These are phyloP conservation scores for Moringa oleifera DNA, from an alignment of 345 rosid species.

Conservation along the genomic window DNA sequence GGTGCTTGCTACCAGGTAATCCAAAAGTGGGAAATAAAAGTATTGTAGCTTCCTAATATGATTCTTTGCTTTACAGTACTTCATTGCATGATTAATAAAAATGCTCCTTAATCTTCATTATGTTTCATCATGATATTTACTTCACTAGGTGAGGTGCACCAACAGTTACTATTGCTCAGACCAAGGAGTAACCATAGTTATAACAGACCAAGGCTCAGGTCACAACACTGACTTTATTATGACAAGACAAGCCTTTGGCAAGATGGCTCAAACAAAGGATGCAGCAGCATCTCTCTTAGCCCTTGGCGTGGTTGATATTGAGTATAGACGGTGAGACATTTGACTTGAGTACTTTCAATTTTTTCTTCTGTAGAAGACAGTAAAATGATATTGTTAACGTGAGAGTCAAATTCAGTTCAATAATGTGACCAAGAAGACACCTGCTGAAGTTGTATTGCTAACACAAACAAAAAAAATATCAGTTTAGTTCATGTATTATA, in stretches of 20 bases:
- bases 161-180: slow-evolving; percentile 46
- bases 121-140: not conserved
- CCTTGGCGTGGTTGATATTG: slow-evolving; percentile 45
- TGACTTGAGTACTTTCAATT: too few species aligned
- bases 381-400: too few species aligned
- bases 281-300: slow-evolving; percentile 39
- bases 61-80: too few species aligned
- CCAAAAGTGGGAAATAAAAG: not conserved
- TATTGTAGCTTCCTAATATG: too few species aligned
- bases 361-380: too few species aligned
- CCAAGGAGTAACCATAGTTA: slow-evolving; percentile 44
- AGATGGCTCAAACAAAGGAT: slow-evolving; percentile 53
- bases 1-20: slow-evolving; percentile 75
- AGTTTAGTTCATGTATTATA: too few species aligned
- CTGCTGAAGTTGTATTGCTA: too few species aligned
- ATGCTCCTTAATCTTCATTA: not conserved
- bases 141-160: slow-evolving; percentile 58
- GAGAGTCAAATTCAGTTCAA: too few species aligned
- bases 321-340: slow-evolving; percentile 58
- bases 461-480: too few species aligned
- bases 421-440: too few species aligned
- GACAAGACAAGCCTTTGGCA: slow-evolving; percentile 43
- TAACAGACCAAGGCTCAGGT: slow-evolving; percentile 60
- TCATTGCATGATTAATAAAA: too few species aligned
- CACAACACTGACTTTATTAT: slow-evolving; percentile 51